Conservation (phyloP, 2,329 filamentous ascomycete genomes). For the Sporothrix pseudoabietina region DNA sequence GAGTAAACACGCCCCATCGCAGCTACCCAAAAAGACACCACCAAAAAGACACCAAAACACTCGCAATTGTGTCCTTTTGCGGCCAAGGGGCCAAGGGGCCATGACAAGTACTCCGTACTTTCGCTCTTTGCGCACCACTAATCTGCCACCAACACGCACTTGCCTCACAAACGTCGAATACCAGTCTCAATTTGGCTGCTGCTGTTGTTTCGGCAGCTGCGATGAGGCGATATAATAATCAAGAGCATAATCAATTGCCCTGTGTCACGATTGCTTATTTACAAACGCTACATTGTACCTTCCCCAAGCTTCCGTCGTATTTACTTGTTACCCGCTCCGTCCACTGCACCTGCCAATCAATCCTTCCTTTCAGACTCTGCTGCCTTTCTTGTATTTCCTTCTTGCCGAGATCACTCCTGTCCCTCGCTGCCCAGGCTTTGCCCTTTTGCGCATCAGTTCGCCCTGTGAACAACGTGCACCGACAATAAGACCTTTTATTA, state of each 20-base stretch:
- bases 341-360: neutral
- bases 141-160: slow-evolving; percentile 10
- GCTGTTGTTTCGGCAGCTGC: neutral
- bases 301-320: neutral
- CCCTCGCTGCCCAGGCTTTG: neutral
- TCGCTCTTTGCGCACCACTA: neutral
- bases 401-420: neutral
- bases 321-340: neutral
- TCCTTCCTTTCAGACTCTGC: neutral
- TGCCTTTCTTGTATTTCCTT: neutral
- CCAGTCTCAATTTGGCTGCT: neutral
- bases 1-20: slow-evolving; percentile 24
- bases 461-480: neutral
- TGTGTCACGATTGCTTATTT: slow-evolving; percentile 2
- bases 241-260: neutral
- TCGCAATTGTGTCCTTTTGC: slow-evolving; percentile 4
- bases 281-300: neutral
- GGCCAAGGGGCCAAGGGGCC: neutral
- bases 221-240: neutral
- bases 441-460: neutral
- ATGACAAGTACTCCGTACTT: slow-evolving; percentile 12
- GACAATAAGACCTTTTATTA: neutral
- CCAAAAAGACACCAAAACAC: slow-evolving; percentile 3
- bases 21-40: neutral
- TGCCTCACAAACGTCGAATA: neutral